phyloP scores from a whole-genome alignment of 768 basidiomycete genomes.

The Russula vinacea region DNA sequence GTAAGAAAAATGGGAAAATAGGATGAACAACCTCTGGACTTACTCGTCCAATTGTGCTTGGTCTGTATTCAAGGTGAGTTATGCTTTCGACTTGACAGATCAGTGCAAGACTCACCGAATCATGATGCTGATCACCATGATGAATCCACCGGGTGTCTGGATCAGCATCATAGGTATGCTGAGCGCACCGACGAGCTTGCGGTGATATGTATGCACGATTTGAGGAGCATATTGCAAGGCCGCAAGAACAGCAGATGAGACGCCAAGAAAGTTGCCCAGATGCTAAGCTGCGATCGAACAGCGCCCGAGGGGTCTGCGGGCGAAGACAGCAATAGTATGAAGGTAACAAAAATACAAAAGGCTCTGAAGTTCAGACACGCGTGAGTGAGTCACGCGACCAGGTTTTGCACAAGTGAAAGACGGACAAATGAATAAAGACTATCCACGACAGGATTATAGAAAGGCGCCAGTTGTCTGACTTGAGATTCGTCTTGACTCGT shows the following conservation, averaged over 20 bases:
- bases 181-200: slow-evolving; percentile 84
- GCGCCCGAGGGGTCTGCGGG: slow-evolving; percentile 39
- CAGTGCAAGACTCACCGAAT: slow-evolving; percentile 45
- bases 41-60: slow-evolving; percentile 87
- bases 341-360: slow-evolving; percentile 57
- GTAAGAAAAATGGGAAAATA: slow-evolving; percentile 2
- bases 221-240: slow-evolving; percentile 88
- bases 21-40: slow-evolving; percentile 28
- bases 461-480: slow-evolving; percentile 71
- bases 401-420: slow-evolving; percentile 23
- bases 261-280: slow-evolving; percentile 87
- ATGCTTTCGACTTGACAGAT: slow-evolving; percentile 6
- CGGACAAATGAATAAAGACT: slow-evolving; percentile 70
- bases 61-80: slow-evolving; percentile 40
- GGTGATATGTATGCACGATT: slow-evolving; percentile 69
- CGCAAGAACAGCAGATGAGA: slow-evolving; percentile 74
- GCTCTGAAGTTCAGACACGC: slow-evolving; percentile 39
- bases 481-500: slow-evolving; percentile 48
- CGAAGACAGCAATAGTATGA: slow-evolving; percentile 54
- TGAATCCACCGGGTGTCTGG: slow-evolving; percentile 82
- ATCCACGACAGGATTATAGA: slow-evolving; percentile 74
- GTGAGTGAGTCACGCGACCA: slow-evolving; percentile 15
- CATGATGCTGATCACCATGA: slow-evolving; percentile 85
- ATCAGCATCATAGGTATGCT: slow-evolving; percentile 96
- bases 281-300: slow-evolving; percentile 41